Base-by-base conservation (phyloP, 1,139 yeast species). In the Entelexis paramagnoliae region DNA sequence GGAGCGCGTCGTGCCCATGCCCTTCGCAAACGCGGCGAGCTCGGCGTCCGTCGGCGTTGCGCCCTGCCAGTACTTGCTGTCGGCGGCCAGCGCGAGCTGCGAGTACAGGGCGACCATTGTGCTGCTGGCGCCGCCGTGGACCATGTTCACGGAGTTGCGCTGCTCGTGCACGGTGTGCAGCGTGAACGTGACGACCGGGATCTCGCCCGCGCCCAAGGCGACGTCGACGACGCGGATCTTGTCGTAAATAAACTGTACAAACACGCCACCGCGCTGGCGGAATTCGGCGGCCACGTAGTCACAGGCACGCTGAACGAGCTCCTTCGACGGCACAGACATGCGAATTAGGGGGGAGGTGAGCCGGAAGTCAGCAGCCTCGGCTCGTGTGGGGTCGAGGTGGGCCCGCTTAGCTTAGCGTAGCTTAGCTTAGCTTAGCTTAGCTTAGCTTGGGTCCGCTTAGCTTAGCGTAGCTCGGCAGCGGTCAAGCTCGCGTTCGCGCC, bases 61-160 rank as follows among this genome's bases (percentile, higher is more conserved):
- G 32, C 52, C 52, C 24, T 55, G 53, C 65, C 66, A 67, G 57
- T 59, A 63, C 48, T 47, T 53, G 19, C 59, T 59, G 43, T 64
- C 63, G 2, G 59, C 64, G 7, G 61, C 57, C 7, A 60, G 49
- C 2, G 66, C 59, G 46, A 63, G 56, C 22, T 62, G 56, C 10
- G 64, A 59, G 40, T 57, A 53, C 36, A 58, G 52, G 51, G 67
- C 66, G 22, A 64, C 55, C 14, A 66, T 47, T 5, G 70, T 64
- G 16, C 67, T 63, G n/a, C 61, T 57, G 41, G 65, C 64, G 5
- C 70, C 70, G 34, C 70, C 70, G 55, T 67, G 70, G 29, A 65
- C 64, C 46, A 61, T 58, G 28, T 53, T 58, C 42, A 53, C 52
- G 26, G 52, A 48, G 50, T 64, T 64, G 33, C 55, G 51, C 58